Evolutionary conservation across 148 eudicot genomes (phyloP), one percentile per base, ranked within the genome.

Genomic region (Spergularia marina): DNA sequence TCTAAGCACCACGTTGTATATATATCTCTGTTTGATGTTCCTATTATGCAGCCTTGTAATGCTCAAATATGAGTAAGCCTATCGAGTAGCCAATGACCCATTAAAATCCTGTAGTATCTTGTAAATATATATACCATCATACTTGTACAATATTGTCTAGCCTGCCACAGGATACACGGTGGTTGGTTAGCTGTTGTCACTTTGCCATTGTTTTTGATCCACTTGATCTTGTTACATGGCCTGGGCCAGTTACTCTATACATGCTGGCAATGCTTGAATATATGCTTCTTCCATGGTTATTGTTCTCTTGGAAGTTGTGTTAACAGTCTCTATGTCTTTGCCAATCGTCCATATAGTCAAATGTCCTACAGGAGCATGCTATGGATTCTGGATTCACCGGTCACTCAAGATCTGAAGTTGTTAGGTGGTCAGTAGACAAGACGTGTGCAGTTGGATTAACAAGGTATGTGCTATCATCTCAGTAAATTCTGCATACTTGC

Each of bases 111-210:
- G 34, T 34, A 20, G 34, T 34, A 20, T 16, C 21, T 5, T 80
- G 83, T 80, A 80, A 14, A 49, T 80, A 71, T 30, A 30, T 30
- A 30, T 71, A 34, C 59, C 67, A 49, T 10, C 25, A 21, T 80
- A 71, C n/a, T 47, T 40, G 0, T 69, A 70, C 52, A 44, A 44
- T 57, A 40, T 30, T 70, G 66, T 58, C 59, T 30, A 41, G 57
- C 69, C 62, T 23, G 57, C 75, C 67, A 20, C 57, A 20, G 36
- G 58, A 25, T 61, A 63, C 77, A 34, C 52, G 53, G 14, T 72
- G 65, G 64, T 47, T 58, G 74, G 53, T 40, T 44, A 70, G 66
- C 66, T 62, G 41, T 21, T 68, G 73, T 70, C 21, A 53, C 7
- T 13, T 59, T n/a, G 16, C 30, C 14, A 66, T 41, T 75, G 44